Base-by-base conservation (phyloP, 345 rosid genomes). In the Mangifera indica region DNA sequence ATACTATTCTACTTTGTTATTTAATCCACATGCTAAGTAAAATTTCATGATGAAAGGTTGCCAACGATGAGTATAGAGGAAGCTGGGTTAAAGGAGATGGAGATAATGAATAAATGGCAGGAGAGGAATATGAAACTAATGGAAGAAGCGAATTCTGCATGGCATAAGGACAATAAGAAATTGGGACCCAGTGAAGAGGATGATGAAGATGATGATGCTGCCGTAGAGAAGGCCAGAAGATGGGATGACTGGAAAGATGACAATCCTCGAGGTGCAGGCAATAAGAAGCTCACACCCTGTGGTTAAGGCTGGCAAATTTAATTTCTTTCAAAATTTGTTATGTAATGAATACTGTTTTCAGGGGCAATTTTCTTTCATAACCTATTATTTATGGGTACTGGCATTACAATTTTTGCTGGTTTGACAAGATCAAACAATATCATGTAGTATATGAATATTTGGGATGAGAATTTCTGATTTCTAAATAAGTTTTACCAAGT, bases 51-150 rank as follows among this genome's bases (percentile, higher is more conserved):
- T 65, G 45, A 24, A 59, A 93, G 99, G 93, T 78, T 93, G 89
- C 99, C 99, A 20, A 96, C 99, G 17, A 93, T 93, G 97, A 89
- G 99, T 76, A 93, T 96, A 65, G 99, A 96, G 80, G 99, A 91
- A 81, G 98, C 99, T 68, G 98, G 99, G 34, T 77, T 93, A 65
- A 88, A 59, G 80, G 98, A 96, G 85, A 91, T 91, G 99, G 84
- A 85, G 63, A 96, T 91, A 21, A 96, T 93, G 99, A 89, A 93
- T 61, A 87, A 86, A 29, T 93, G 93, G 89, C 95, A 96, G 85
- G 98, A 93, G 77, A 87, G 81, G 74, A 96, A 86, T 58, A 82
- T 70, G 22, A 83, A 91, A 72, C 80, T 88, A 79, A 81, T 91
- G 83, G 99, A 90, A 84, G 98, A 96, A 85, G 97, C 97, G 69